Base-by-base conservation (phyloP, 208 protist genomes). In the Acanthamoeba royreba region DNA sequence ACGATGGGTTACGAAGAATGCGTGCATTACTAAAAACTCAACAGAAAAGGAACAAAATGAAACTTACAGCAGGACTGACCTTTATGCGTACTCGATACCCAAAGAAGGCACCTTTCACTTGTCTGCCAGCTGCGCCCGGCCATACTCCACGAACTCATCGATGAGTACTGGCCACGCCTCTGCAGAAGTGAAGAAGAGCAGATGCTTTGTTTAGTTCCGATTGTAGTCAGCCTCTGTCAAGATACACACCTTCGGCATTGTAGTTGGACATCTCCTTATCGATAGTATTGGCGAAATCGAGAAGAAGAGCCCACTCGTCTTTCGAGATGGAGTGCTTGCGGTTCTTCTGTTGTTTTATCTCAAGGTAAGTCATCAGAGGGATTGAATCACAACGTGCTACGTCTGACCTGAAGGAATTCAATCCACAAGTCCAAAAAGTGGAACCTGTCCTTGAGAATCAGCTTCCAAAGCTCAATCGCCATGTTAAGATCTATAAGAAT, bases 101-200 rank as follows among this genome's bases (percentile, higher is more conserved):
- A n/a, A n/a, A n/a, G n/a, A n/a, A n/a, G n/a, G 49, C 19, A 19
- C 49, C 13, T 22, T 31, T 66, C 55, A 66, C 9, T 28, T 31
- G 55, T 81, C 31, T 28, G 35, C 45, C 40, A 85, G 42, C 74
- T 85, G 19, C 40, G 40, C 74, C 45, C 74, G 40, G 40, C 74
- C 74, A 52, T 85, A 85, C 74, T 85, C 74, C 28, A 85, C 74
- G 33, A 85, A 85, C 69, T 95, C 89, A 28, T 95, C 93, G 45
- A 95, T 92, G 15, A 95, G 72, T 17, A 95, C 89, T 8, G 93
- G 93, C 93, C 93, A 95, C 25, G 93, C 93, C 74, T 85, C 74
- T 52, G 69, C 69, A n/a, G 35, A 81, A 31, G 33, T 17, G 19
- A 81, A 33, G 8, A 81, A 46, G 11, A 0, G 19, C 19, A 4